phyloP scores from a whole-genome alignment of 169 alveolate genomes.

The Condylostoma magnum region DNA sequence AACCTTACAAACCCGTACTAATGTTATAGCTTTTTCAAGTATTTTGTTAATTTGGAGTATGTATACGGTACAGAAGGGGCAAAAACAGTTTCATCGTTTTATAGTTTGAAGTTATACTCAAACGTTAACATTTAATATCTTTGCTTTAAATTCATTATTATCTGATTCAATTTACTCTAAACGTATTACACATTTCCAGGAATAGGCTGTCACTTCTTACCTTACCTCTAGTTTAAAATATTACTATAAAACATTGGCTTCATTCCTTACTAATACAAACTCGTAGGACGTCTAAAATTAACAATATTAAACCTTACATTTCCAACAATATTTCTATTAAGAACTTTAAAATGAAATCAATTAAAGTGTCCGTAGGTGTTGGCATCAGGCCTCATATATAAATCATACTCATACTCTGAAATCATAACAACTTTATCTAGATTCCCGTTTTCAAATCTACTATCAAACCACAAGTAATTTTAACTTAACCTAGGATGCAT shows the following conservation, averaged over 20 bases:
- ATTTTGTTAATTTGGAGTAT: neutral
- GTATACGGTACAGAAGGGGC: slow-evolving; percentile 17
- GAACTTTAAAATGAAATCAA: slow-evolving; percentile 80
- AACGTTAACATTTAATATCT: slow-evolving; percentile 57
- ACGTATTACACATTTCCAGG: slow-evolving; percentile 44
- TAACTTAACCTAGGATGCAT: slow-evolving; percentile 33
- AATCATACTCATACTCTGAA: slow-evolving; percentile 77
- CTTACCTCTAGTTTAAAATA: no score
- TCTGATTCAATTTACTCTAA: slow-evolving; percentile 41
- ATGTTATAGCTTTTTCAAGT: slow-evolving; percentile 34
- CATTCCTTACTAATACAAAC: slow-evolving; percentile 28
- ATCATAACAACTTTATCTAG: slow-evolving; percentile 81
- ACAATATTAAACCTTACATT: slow-evolving; percentile 33
- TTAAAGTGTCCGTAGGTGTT: slow-evolving; percentile 85
- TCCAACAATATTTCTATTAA: neutral
- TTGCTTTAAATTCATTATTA: slow-evolving; percentile 40
- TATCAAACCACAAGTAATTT: slow-evolving; percentile 63
- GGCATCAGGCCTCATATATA: slow-evolving; percentile 87
- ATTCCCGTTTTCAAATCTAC: slow-evolving; percentile 90
- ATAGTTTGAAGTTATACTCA: slow-evolving; percentile 61
- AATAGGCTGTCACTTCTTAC: slow-evolving; percentile 51
- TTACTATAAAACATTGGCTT: neutral
- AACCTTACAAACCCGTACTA: no score
- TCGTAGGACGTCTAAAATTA: slow-evolving; percentile 26
- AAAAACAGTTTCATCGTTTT: slow-evolving; percentile 55